A percentile compares a stretch with the other conserved stretches of the same genome.
Evolutionary conservation across 768 basidiomycete species (phyloP).

Genomic region (Serendipita sp.): DNA sequence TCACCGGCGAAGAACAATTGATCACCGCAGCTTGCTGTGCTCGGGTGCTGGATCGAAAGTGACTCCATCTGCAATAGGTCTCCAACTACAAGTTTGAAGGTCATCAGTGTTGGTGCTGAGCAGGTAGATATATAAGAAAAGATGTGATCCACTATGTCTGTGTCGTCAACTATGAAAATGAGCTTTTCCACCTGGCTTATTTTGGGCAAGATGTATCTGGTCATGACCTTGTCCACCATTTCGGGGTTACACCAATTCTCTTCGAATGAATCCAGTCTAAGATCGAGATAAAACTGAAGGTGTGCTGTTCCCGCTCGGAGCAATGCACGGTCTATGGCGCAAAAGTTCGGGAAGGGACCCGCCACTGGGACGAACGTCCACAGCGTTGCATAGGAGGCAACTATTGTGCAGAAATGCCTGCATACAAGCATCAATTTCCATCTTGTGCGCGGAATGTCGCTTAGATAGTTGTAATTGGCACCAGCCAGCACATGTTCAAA

Average conservation of each 20-base stretch:
- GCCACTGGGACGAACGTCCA: not conserved
- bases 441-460: not conserved
- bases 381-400: not conserved
- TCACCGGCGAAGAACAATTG: not conserved
- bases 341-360: not conserved
- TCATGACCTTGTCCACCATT: not conserved
- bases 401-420: not conserved
- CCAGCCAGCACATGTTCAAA: not conserved
- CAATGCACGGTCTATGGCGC: not conserved
- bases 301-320: not conserved
- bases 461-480: not conserved
- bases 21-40: not conserved
- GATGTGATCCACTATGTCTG: not conserved
- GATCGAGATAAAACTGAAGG: not conserved
- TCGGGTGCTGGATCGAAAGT: not conserved
- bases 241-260: not conserved
- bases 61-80: not conserved
- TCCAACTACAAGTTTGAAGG: not conserved
- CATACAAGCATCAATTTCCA: not conserved
- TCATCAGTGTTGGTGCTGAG: not conserved
- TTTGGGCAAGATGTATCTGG: not conserved
- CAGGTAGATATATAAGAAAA: not conserved
- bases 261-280: not conserved
- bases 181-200: not conserved
- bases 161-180: not conserved